Conservation (phyloP, 495 filamentous ascomycete species). For the Jackrogersella multiformis region DNA sequence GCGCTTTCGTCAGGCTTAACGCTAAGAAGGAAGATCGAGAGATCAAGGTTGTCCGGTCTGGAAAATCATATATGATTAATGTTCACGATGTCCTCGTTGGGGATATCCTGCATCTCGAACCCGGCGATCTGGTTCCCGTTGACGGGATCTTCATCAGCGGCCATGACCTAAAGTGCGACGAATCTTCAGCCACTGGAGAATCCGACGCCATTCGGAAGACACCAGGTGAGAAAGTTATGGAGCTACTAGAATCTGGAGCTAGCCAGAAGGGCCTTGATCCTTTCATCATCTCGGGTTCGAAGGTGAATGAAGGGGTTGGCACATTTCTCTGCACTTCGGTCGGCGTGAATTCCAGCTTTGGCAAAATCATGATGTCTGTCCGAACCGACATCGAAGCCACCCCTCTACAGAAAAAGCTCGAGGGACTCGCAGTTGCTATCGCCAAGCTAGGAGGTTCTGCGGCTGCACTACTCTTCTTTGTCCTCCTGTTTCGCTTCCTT, state of each 20-base stretch:
- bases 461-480: conserved; percentile 76
- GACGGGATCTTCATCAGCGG: conserved; percentile 81
- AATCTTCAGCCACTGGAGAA: conserved; percentile 81
- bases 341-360: conserved; percentile 75
- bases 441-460: conserved; percentile 77
- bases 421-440: conserved; percentile 78
- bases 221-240: conserved; percentile 68
- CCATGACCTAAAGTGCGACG: conserved; percentile 79
- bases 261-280: conserved; percentile 66
- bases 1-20: conserved; percentile 74
- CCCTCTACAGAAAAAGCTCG: conserved; percentile 80
- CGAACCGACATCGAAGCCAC: conserved; percentile 79
- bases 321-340: conserved; percentile 80
- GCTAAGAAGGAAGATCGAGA: conserved; percentile 76
- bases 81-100: conserved; percentile 84
- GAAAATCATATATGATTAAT: conserved; percentile 77
- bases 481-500: conserved; percentile 80
- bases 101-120: conserved; percentile 83
- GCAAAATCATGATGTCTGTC: conserved; percentile 87
- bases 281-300: conserved; percentile 84
- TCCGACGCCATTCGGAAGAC: conserved; percentile 73
- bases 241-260: conserved; percentile 67
- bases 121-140: conserved; percentile 87
- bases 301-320: conserved; percentile 83
- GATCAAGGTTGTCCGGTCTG: conserved; percentile 80